Conservation (phyloP, 768 basidiomycete genomes). For the Podaxis rugospora region DNA sequence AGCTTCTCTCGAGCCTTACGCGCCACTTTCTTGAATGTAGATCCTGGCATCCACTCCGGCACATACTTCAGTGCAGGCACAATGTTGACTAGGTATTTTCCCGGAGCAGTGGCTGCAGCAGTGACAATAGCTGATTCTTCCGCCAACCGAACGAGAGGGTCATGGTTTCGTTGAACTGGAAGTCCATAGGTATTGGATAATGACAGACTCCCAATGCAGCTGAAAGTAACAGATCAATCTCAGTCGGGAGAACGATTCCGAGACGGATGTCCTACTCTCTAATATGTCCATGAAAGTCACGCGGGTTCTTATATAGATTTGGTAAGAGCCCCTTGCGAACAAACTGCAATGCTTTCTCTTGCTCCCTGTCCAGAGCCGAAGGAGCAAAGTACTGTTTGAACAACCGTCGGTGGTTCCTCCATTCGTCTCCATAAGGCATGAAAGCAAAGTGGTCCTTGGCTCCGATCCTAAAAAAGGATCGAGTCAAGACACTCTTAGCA, state of each 20-base stretch:
- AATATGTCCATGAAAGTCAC: slow-evolving; percentile 1
- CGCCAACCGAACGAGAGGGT: slow-evolving; percentile 6
- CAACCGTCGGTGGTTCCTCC: slow-evolving; percentile 35
- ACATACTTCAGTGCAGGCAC: slow-evolving; percentile 11
- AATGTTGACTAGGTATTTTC: slow-evolving; percentile 11
- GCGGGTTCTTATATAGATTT: neutral
- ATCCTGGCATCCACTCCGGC: slow-evolving; percentile 13
- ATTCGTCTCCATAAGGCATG: slow-evolving; percentile 19
- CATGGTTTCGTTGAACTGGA: neutral
- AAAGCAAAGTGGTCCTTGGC: neutral
- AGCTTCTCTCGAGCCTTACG: neutral
- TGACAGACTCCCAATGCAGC: slow-evolving; percentile 5
- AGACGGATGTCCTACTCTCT: neutral
- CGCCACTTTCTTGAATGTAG: slow-evolving; percentile 8
- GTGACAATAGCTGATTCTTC: neutral
- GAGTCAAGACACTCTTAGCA: neutral
- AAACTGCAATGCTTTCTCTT: slow-evolving; percentile 1
- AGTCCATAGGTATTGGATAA: slow-evolving; percentile 7
- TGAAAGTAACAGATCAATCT: neutral
- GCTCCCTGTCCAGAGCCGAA: neutral
- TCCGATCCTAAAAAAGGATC: neutral
- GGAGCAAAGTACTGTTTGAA: slow-evolving; percentile 36
- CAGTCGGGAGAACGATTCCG: neutral
- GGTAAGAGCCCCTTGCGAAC: neutral
- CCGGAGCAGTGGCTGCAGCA: slow-evolving; percentile 2